Evolutionary conservation across 2,329 filamentous ascomycete species (phyloP).

Genomic region (Massarina eburnea): DNA sequence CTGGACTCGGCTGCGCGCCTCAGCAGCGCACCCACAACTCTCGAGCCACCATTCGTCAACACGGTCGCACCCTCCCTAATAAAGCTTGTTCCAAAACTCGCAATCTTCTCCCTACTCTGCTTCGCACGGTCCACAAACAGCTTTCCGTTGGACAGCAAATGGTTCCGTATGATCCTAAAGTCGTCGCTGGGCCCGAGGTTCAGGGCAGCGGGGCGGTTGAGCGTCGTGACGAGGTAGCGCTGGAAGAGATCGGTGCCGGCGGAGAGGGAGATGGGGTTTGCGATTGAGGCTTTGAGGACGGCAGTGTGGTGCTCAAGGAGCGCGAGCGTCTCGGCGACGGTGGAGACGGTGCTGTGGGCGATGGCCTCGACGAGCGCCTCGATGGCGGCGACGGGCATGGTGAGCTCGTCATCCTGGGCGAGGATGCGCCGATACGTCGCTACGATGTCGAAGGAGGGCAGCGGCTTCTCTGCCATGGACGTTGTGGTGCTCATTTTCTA

Average conservation of each 20-base stretch:
- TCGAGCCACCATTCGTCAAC: conserved; percentile 85
- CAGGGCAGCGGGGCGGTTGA: conserved; percentile 55
- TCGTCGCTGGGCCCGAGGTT: conserved; percentile 57
- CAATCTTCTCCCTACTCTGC: conserved; percentile 80
- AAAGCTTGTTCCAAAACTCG: conserved; percentile 74
- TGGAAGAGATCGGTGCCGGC: conserved; percentile 96
- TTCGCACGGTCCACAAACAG: conserved; percentile 87
- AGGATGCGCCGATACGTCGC: conserved; percentile 66
- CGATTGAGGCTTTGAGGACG: conserved; percentile 73
- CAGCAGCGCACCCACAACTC: conserved; percentile 79
- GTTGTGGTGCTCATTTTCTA: conserved; percentile 30
- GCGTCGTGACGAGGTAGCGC: conserved; percentile 80
- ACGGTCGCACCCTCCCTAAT: conserved; percentile 77
- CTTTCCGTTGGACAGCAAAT: conserved; percentile 82
- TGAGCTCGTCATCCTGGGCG: conserved; percentile 74
- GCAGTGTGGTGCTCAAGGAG: conserved; percentile 76
- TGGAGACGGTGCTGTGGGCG: conserved; percentile 75
- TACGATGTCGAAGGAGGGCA: conserved; percentile 57
- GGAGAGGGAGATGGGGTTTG: conserved; percentile 87
- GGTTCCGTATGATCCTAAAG: conserved; percentile 80
- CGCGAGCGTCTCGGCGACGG: conserved; percentile 91
- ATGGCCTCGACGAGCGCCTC: conserved; percentile 88
- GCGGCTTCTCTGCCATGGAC: conserved; percentile 14
- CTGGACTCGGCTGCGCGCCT: conserved; percentile 69
- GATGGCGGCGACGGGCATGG: conserved; percentile 94